These are phyloP conservation scores for Aspergillus leporis DNA, from an alignment of 495 filamentous ascomycete species.

Conservation along the genomic window DNA sequence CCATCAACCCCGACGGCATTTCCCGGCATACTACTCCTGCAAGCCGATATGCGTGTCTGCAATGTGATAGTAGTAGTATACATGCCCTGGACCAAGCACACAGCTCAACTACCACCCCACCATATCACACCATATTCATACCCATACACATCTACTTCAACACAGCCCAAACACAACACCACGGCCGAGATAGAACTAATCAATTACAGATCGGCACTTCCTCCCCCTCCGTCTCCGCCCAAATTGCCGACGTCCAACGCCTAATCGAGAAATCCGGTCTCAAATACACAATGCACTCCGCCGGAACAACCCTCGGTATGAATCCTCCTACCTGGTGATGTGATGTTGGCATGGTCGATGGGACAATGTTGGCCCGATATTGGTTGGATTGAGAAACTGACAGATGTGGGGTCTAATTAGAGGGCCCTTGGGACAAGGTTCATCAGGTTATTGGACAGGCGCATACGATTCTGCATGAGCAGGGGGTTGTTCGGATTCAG, in stretches of 20 bases:
- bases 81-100: neutral
- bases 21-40: slow-evolving; percentile 2
- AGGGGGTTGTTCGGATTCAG: slow-evolving; percentile 81
- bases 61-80: neutral
- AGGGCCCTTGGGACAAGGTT: slow-evolving; percentile 89
- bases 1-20: neutral
- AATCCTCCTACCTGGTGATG: neutral
- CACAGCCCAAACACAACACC: no score
- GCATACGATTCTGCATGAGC: slow-evolving; percentile 78
- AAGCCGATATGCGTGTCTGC: neutral
- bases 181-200: slow-evolving; percentile 29
- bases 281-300: slow-evolving; percentile 85
- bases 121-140: neutral
- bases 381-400: slow-evolving; percentile 4
- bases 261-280: slow-evolving; percentile 77
- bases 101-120: neutral
- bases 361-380: neutral
- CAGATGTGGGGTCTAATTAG: slow-evolving; percentile 26
- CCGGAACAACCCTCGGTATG: slow-evolving; percentile 88
- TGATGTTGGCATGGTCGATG: neutral
- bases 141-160: neutral
- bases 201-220: slow-evolving; percentile 71
- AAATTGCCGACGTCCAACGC: slow-evolving; percentile 88
- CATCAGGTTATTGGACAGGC: slow-evolving; percentile 88
- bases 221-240: slow-evolving; percentile 77